phyloP scores from a whole-genome alignment of 1,139 yeast species.

The Debaryomycetaceae sp. region DNA sequence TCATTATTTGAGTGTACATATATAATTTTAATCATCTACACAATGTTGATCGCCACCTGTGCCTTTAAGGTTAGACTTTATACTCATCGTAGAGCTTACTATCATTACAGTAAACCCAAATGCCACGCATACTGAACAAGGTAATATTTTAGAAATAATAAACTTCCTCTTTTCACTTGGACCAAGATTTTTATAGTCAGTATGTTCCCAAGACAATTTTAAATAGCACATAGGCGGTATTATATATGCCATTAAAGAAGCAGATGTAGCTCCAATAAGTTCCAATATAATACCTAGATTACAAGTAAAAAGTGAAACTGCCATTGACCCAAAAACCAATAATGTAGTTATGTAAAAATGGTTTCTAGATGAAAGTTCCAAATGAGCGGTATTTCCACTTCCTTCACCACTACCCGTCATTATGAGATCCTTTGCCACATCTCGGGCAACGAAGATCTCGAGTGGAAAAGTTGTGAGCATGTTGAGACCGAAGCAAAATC shows the following conservation, averaged over 20 bases:
- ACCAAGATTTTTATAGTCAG: constrained; percentile 39
- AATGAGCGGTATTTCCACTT: constrained; percentile 32
- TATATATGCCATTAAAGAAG: constrained; percentile 88
- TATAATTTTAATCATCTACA: constrained; percentile 25
- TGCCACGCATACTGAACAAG: constrained; percentile 57
- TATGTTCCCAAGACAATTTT: constrained; percentile 53
- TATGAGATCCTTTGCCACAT: constrained; percentile 70
- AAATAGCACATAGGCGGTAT: constrained; percentile 83
- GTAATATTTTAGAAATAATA: constrained; percentile 34
- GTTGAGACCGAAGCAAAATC: constrained; percentile 89
- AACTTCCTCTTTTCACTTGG: constrained; percentile 25
- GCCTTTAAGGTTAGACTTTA: constrained; percentile 45
- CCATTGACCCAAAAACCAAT: constrained; percentile 68
- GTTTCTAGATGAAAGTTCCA: constrained; percentile 41
- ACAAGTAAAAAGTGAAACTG: constrained; percentile 75
- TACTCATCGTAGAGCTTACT: constrained; percentile 72
- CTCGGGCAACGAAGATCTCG: constrained; percentile 86
- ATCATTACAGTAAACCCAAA: constrained; percentile 81
- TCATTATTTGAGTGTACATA: constrained; percentile 1
- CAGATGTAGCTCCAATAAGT: constrained; percentile 89
- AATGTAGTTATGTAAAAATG: constrained; percentile 69
- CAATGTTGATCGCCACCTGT: constrained; percentile 30
- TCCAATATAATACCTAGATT: constrained; percentile 87
- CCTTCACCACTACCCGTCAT: constrained; percentile 19
- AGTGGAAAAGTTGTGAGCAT: constrained; percentile 93